phyloP scores from a whole-genome alignment of 495 filamentous ascomycete species.

The Parachaetomium inaequale region DNA sequence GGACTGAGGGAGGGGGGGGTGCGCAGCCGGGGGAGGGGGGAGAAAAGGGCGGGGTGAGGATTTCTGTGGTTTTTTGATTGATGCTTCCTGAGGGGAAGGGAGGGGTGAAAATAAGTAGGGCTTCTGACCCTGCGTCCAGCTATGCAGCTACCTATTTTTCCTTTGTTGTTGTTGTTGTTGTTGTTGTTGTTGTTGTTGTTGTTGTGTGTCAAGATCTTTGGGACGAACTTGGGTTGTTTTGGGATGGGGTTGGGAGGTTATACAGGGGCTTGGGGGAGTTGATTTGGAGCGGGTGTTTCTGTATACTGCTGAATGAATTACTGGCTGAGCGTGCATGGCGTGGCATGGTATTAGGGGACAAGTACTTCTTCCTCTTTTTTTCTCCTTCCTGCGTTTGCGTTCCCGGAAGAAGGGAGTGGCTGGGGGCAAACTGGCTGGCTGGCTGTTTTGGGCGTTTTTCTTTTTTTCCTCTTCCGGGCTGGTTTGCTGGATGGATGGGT shows the following conservation, averaged over 20 bases:
- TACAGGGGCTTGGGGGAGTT: neutral
- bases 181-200: neutral
- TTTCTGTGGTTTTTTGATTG: neutral
- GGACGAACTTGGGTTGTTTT: neutral
- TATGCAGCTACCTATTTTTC: neutral
- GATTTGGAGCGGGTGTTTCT: constrained; percentile 7
- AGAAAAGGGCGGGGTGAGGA: neutral
- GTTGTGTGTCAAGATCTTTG: neutral
- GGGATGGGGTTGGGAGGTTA: neutral
- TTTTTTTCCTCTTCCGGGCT: neutral
- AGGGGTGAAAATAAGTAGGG: too few relatives aligned
- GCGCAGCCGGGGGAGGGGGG: too few relatives aligned
- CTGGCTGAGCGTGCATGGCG: neutral
- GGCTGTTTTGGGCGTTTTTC: neutral
- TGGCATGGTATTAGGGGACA: neutral
- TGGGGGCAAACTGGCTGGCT: neutral
- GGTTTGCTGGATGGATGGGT: constrained; percentile 1
- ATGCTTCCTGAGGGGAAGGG: too few relatives aligned
- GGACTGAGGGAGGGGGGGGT: neutral
- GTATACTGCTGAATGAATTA: constrained; percentile 11
- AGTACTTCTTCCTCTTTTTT: neutral
- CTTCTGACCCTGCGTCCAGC: constrained; percentile 5
- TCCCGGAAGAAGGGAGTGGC: neutral
- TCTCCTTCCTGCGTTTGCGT: neutral
- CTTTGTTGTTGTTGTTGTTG: neutral